Base-by-base conservation (phyloP, 352 stramenopile species). In the Pythium chondricola region DNA sequence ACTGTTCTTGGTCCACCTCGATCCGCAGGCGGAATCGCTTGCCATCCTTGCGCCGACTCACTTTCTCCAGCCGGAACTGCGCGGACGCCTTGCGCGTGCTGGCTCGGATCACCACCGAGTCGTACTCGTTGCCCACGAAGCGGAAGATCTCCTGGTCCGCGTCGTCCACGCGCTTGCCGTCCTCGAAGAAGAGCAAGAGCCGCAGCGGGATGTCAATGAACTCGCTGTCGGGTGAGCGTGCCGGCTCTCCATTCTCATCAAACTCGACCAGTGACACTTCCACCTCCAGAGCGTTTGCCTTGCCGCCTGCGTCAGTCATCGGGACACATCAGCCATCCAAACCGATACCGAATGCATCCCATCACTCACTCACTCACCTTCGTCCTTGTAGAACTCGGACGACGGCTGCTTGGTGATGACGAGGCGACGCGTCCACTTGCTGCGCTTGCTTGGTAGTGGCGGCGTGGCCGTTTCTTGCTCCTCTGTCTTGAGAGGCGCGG, bases 331-430 rank as follows among this genome's bases (percentile, higher is more conserved):
- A 37, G 14, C 17, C 9, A 22, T n/a, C 27, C 16, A 32, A 17
- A 13, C 26, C 20, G 22, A 13, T 29, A 39, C 39, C 1, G 25
- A 13, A 36, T 21, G 10, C 20, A 27, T 10, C 26, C 13, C 4
- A 42, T 33, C 7, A 33, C 29, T 33, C 29, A 33, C 4, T 6
- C 16, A 47, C 46, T 18, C 21, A 72, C 64, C 82, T 89, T 93
- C 83, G 44, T 93, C 83, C 52, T 93, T 93, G 66, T 91, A 93
- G 49, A 93, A 93, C 55, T 91, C 80, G 16, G 83, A 88, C 11
- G 70, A 56, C 8, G 83, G 83, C 56, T 93, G 83, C 60, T 86
- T 93, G 10, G 78, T 89, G 37, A 93, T 80, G n/a, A 91, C 80
- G 35, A 93, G 60, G 37, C 83, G 65, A 30, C 80, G 70, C 13